These are phyloP conservation scores for Dalechampia spathulata DNA, from an alignment of 441 rosid species.

Conservation along the genomic window DNA sequence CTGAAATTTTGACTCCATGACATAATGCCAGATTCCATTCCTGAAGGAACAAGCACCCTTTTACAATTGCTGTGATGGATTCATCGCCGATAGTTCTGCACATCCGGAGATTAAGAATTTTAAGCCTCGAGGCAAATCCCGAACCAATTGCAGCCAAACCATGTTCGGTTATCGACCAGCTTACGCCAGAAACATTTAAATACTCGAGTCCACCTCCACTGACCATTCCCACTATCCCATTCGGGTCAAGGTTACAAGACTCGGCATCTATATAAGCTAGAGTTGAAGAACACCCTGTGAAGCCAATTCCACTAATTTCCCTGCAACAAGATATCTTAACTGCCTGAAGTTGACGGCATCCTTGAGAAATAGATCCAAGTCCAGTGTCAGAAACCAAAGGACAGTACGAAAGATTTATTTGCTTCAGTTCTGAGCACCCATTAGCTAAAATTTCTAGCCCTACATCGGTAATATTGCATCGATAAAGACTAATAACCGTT, in stretches of 20 bases:
- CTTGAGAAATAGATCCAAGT: constrained; percentile 36
- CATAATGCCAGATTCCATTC: constrained; percentile 76
- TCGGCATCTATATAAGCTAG: constrained; percentile 53
- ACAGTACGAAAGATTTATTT: constrained; percentile 55
- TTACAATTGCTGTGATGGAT: constrained; percentile 49
- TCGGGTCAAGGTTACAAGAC: constrained; percentile 44
- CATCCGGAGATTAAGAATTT: constrained; percentile 57
- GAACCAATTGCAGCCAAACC: constrained; percentile 47
- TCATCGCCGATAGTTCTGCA: constrained; percentile 60
- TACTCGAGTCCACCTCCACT: constrained; percentile 78
- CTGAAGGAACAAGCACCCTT: constrained; percentile 58
- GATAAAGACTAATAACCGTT: constrained; percentile 47
- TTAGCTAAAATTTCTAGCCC: constrained; percentile 51
- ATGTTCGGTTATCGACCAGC: constrained; percentile 20
- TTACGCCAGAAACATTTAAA: constrained; percentile 36
- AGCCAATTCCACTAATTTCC: constrained; percentile 47
- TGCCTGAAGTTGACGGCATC: constrained; percentile 50
- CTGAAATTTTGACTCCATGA: constrained; percentile 39
- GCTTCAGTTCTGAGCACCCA: constrained; percentile 35
- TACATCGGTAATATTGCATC: constrained; percentile 53
- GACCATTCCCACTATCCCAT: constrained; percentile 51
- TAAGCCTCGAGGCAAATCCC: constrained; percentile 50
- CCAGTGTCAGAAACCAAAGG: constrained; percentile 51
- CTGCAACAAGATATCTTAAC: constrained; percentile 54
- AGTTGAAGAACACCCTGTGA: constrained; percentile 51